Evolutionary conservation across 371 early-diverging fungal genomes (phyloP).

Genomic region (Mucor lusitanicus): DNA sequence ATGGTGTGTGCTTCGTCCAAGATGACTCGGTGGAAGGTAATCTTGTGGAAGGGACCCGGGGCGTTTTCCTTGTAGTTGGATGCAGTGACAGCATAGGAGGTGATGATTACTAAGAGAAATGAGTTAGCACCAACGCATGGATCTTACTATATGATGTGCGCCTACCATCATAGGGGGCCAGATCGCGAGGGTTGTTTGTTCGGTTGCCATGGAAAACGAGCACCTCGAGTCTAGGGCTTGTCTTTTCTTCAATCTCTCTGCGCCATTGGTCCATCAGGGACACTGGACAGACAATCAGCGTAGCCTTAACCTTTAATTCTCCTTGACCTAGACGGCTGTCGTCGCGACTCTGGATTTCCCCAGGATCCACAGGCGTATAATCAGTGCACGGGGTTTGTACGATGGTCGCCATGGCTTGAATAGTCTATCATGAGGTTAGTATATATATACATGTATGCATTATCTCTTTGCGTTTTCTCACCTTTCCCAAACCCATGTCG

Average conservation of each 20-base stretch:
- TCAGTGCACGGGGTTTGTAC: constrained; percentile 46
- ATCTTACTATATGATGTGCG: no score
- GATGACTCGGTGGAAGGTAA: constrained; percentile 58
- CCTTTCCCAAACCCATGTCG: constrained; percentile 63
- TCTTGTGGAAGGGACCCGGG: constrained; percentile 16
- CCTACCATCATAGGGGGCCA: constrained; percentile 49
- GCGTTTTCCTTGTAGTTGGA: constrained; percentile 6
- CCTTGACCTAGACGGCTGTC: constrained; percentile 3
- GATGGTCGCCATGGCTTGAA: constrained; percentile 80
- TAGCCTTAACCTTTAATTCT: constrained; percentile 69
- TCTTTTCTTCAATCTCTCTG: constrained; percentile 57
- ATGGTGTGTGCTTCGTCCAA: constrained; percentile 92
- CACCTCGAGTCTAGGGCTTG: constrained; percentile 47
- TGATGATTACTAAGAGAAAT: constrained; percentile 32
- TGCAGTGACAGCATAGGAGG: constrained; percentile 38
- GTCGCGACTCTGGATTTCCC: background rate
- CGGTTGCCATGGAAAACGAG: constrained; percentile 58
- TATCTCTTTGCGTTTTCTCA: background rate
- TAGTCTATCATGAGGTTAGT: constrained; percentile 46
- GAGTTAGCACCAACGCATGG: background rate
- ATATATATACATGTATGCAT: background rate
- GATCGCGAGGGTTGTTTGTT: constrained; percentile 26
- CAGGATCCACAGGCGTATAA: constrained; percentile 10
- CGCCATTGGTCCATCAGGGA: constrained; percentile 69
- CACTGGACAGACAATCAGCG: constrained; percentile 67